Conservation (phyloP, 805 yeast species). For the Metschnikowia aberdeeniae region DNA sequence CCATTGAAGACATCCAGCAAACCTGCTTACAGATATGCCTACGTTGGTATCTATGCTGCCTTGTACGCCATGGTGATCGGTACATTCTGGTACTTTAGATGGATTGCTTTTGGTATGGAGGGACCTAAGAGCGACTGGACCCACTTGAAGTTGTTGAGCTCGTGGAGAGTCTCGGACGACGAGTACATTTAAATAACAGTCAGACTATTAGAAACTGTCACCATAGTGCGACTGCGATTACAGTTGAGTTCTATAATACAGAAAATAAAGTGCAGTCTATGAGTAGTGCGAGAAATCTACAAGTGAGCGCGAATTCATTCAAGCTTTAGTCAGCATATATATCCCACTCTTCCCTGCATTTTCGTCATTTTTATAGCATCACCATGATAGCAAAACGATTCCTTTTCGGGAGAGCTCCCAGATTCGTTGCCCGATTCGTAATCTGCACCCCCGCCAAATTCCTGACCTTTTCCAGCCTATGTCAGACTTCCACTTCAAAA, state of each 20-base stretch:
- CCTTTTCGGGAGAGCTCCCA: not conserved
- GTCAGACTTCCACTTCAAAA: conserved; percentile 5
- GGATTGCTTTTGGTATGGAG: conserved; percentile 79
- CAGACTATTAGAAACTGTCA: not conserved
- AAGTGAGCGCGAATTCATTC: conserved; percentile 1
- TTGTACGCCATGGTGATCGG: conserved; percentile 52
- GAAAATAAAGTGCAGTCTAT: not conserved
- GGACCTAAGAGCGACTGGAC: conserved; percentile 39
- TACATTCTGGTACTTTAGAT: conserved; percentile 57
- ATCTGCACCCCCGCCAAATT: not conserved
- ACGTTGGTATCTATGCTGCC: conserved; percentile 35
- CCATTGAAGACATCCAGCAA: conserved; percentile 15
- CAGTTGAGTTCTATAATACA: no score
- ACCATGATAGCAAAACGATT: not conserved
- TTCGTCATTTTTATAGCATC: no score
- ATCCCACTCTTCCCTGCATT: not conserved
- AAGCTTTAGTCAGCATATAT: conserved; percentile 3
- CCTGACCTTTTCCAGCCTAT: not conserved
- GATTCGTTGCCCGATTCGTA: not conserved
- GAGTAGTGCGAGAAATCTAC: not conserved
- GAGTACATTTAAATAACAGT: conserved; percentile 21
- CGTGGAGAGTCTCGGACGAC: conserved; percentile 43
- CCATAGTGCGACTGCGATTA: no score
- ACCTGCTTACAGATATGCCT: conserved; percentile 5
- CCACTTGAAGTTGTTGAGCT: conserved; percentile 35